Conservation (phyloP, 345 rosid genomes). For the Laguncularia racemosa region DNA sequence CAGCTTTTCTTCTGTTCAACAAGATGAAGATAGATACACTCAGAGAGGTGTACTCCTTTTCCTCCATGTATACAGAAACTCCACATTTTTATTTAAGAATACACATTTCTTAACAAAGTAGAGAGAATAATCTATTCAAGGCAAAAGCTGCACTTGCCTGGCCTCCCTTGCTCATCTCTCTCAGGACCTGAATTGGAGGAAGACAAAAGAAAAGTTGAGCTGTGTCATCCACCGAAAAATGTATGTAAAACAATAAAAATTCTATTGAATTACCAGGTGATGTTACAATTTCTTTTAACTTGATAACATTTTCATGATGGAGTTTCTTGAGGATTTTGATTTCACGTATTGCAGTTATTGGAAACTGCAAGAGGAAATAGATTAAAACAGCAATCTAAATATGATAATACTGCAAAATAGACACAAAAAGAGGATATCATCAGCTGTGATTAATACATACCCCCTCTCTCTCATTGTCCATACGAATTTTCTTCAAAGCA, state of each 20-base stretch:
- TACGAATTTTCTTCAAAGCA: conserved; percentile 89
- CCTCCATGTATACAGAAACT: background rate
- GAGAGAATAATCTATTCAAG: too few relatives aligned
- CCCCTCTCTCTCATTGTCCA: conserved; percentile 99
- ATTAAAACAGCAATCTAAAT: background rate
- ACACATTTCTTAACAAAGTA: background rate
- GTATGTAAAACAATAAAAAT: background rate
- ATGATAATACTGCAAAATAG: background rate
- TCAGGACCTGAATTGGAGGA: conserved; percentile 49
- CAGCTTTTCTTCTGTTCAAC: too few relatives aligned
- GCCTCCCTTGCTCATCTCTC: conserved; percentile 80
- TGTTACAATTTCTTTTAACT: conserved; percentile 70
- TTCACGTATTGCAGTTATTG: conserved; percentile 78
- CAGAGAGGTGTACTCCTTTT: too few relatives aligned
- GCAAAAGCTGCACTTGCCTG: conserved; percentile 38
- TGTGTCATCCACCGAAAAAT: too few relatives aligned
- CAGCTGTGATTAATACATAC: conserved; percentile 26
- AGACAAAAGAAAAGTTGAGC: background rate
- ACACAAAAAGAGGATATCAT: too few relatives aligned
- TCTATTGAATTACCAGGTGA: conserved; percentile 42
- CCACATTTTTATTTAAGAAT: background rate
- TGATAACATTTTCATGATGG: conserved; percentile 60
- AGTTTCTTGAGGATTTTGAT: conserved; percentile 74
- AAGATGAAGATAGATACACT: too few relatives aligned
- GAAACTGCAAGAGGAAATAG: conserved; percentile 36